Base-by-base conservation (phyloP, 163 green algal genomes). In the Coccomyxa subellipsoidea region DNA sequence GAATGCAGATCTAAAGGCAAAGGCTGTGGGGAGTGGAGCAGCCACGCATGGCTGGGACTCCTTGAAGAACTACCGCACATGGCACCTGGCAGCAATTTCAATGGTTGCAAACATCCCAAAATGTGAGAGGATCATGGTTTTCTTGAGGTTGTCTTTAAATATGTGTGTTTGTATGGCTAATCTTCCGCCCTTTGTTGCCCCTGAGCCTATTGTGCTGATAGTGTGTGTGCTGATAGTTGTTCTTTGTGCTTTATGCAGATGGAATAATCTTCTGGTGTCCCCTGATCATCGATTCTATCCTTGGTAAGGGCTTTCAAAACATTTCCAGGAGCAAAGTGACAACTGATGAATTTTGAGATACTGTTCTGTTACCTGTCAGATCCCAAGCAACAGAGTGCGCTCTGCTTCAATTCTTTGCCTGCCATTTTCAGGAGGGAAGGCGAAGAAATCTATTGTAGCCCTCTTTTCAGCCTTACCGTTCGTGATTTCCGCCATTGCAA, bases 51-150 rank as follows among this genome's bases (percentile, higher is more conserved):
- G 6, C 27, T 34, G 27, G 66, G 66, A 32, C 27, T 32, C 66
- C 18, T 36, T 73, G n/a, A 73, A 73, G 66, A 34, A 73, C n/a
- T 73, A 36, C 29, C 66, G 66, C 66, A 73, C 66, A 35, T 73
- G 66, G 66, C 66, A 73, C 27, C 27, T 73, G 27, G 27, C 66
- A 32, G 66, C 66, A 73, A 73, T 73, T 18, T 73, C 66, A 34
- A 8, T 73, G 66, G 29, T 73, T 8, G 66, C 66, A 0, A 73
- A 73, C 66, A 73, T 73, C 66, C 66, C 66, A 32, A 73, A 73
- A 73, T 73, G 66, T 32, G 47, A 59, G 47, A 54, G n/a, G n/a
- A n/a, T n/a, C n/a, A n/a, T n/a, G n/a, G n/a, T n/a, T n/a, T n/a
- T n/a, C n/a, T n/a, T n/a, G n/a, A n/a, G n/a, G n/a, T n/a, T n/a